These are phyloP conservation scores for Flaveria ramosissima DNA, from an alignment of 129 eudicot genomes.

Conservation along the genomic window DNA sequence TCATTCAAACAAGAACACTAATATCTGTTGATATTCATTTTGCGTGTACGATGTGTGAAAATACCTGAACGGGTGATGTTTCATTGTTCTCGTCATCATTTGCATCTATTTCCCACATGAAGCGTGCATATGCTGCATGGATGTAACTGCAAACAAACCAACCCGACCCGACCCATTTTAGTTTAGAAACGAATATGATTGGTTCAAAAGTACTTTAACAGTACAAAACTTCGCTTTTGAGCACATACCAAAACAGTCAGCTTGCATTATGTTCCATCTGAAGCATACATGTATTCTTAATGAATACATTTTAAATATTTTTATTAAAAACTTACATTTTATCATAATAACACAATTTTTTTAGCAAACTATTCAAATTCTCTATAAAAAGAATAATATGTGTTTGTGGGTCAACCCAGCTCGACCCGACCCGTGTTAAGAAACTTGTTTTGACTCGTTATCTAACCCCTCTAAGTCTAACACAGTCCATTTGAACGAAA, in stretches of 20 bases:
- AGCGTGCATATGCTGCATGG: constrained; percentile 86
- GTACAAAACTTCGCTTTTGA: background rate
- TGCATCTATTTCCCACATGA: constrained; percentile 80
- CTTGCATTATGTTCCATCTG: background rate
- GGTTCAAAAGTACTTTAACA: background rate
- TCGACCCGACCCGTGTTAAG: background rate
- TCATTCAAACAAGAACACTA: background rate
- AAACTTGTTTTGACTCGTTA: no score
- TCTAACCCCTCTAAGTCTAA: no score
- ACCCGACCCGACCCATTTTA: background rate
- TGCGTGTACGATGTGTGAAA: background rate
- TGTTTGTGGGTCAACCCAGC: background rate
- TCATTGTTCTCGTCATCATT: constrained; percentile 45
- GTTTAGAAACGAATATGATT: background rate
- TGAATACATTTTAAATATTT: background rate
- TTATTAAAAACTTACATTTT: background rate
- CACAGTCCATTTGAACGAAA: background rate
- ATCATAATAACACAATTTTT: background rate
- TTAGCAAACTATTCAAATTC: background rate
- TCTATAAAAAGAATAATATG: background rate
- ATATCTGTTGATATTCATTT: background rate
- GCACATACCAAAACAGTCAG: background rate
- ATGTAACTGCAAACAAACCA: constrained; percentile 53
- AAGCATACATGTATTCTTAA: background rate
- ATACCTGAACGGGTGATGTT: constrained; percentile 39